Base-by-base conservation (phyloP, 192 early-diverging fungal genomes). In the Pecoramyces ruminantium region DNA sequence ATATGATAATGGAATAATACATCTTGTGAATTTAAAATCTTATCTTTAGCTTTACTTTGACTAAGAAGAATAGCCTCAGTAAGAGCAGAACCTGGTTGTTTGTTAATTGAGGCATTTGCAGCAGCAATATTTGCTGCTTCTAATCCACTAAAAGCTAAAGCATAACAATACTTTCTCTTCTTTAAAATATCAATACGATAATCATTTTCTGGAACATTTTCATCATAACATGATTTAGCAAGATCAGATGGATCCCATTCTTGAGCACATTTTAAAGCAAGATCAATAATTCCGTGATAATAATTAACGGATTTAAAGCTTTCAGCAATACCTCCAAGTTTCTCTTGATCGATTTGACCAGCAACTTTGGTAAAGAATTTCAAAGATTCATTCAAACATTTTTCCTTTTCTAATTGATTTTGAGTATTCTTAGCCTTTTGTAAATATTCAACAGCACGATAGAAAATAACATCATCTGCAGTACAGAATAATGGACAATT, bases 401-500 rank as follows among this genome's bases (percentile, higher is more conserved):
- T 83, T 15, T 81, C 38, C 13, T 82, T 82, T 79, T 90, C 87
- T 13, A 86, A 78, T 15, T 84, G 86, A 77, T 91, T 89, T 8
- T 83, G 83, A 18, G 83, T 84, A 4, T 89, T 86, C 28, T 83
- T 83, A 1, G 91, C 87, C 39, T 85, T 84, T 79, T 88, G 86
- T 29, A 91, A 81, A 29, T 84, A 79, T 85, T 92, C 91, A 6
- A 89, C 83, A 5, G 89, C 92, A 85, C 89, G 87, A 85, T 90
- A 93, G 77, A 93, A 84, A 1, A 89, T 84, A 29, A 93, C 89
- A 81, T 94, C 93, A 16, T 87, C 85, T 2, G 86, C 81, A 21
- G 85, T 87, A 82, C 92, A 94, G 81, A 94, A 88, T 0, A 87
- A 85, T 38, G 88, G 86, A 82, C 93, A 94, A 17, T 87, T 86